These are phyloP conservation scores for Nitzschia sp. DNA, from an alignment of 108 stramenopile species.

Conservation along the genomic window DNA sequence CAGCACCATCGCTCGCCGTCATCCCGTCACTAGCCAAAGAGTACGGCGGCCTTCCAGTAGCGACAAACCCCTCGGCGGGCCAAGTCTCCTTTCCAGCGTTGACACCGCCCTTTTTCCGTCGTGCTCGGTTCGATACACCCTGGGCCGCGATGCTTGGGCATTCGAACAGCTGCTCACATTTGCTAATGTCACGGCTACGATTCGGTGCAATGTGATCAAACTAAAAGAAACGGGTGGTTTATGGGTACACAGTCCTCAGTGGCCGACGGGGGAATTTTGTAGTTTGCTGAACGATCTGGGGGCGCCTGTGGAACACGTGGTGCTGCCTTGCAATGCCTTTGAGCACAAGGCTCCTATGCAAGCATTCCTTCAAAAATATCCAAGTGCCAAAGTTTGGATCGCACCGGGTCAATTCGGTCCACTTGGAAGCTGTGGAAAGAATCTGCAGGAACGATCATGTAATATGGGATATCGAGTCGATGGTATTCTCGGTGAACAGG, in stretches of 20 bases:
- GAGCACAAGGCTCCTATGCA: conserved; percentile 58
- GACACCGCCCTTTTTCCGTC: conserved; percentile 52
- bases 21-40: not conserved
- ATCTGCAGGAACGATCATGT: conserved; percentile 17
- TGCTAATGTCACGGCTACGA: conserved; percentile 67
- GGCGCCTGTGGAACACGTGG: conserved; percentile 44
- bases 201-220: conserved; percentile 52
- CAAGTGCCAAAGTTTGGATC: conserved; percentile 51
- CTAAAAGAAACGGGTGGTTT: conserved; percentile 44
- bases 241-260: conserved; percentile 58
- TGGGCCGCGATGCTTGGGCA: conserved; percentile 65
- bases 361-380: conserved; percentile 45
- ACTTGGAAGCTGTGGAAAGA: conserved; percentile 44
- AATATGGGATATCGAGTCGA: conserved; percentile 58
- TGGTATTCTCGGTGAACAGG: conserved; percentile 53
- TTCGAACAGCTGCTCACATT: conserved; percentile 65
- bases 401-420: conserved; percentile 64
- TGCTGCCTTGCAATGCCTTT: conserved; percentile 57
- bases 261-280: conserved; percentile 63
- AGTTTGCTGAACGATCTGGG: conserved; percentile 42
- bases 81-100: conserved; percentile 48
- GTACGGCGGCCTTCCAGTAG: not conserved
- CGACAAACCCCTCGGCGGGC: conserved; percentile 22
- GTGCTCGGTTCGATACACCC: conserved; percentile 53
- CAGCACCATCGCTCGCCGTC: not conserved